Base-by-base conservation (phyloP, 306 rosid genomes). In the Ziziphus jujuba region DNA sequence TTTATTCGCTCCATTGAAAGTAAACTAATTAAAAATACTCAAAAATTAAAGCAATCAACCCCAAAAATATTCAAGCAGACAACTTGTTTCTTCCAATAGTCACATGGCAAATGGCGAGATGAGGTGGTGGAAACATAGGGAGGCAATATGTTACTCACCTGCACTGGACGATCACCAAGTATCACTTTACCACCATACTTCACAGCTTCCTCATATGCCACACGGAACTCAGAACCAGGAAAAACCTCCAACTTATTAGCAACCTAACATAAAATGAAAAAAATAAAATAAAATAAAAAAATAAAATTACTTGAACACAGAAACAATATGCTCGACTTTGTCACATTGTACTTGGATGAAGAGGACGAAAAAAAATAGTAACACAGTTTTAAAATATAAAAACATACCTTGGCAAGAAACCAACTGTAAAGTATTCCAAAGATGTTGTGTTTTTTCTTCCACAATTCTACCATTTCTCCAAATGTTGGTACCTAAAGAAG, bases 101-200 rank as follows among this genome's bases (percentile, higher is more conserved):
- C 59, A 80, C 72, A 69, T 6, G 56, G 62, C 59, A 80, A 74
- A 69, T 6, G 56, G 62, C 44, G 31, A 16, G 72, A 63, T 61
- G 38, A 45, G 48, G 48, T 36, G 23, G 44, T 4, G 36, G 63
- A 31, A 9, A 24, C 53, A 63, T 15, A 51, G 28, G 63, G 13
- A 48, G 36, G 34, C 44, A 70, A 73, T 67, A 44, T 34, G 59
- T 59, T 73, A 44, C 80, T 67, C 78, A 93, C 99, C 92, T 90
- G 89, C 63, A 90, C 97, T 6, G 99, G 99, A 19, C 97, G 97
- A 77, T 93, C 99, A 36, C 99, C 99, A 63, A 93, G 97, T 71
- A 90, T 80, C 77, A 93, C 97, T 77, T 87, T 80, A 71, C 90
- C 97, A 56, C 99, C 92, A 56, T 93, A 93, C 75, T 93, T 93